Evolutionary conservation across 805 yeast species (phyloP), one percentile per base, ranked within the genome.

Genomic region (Maudiozyma barnettii): DNA sequence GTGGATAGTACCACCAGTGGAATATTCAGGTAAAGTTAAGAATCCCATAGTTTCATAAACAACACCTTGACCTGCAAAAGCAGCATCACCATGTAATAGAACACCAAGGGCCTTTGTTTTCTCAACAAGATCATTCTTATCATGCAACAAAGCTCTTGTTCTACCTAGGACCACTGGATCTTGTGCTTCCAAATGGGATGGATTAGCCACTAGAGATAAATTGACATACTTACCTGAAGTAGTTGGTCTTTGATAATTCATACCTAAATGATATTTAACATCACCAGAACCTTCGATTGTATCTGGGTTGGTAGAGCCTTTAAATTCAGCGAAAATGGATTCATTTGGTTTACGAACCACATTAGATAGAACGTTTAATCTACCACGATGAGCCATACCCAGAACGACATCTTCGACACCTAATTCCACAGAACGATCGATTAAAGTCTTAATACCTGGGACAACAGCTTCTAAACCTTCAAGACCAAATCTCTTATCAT

Each of bases 361-460:
- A 73, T 93, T 93, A 51, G 98, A 88, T 70, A 93, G 79, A 83
- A 93, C 90, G 70, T 93, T 93, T 62, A 93, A 77, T 75, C 99
- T 83, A 72, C 99, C 99, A 78, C 99, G 86, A 72, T 93, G 99
- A 46, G 99, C 97, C 98, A 93, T 93, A 74, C 99, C 99, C 60
- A 93, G 84, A 61, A 91, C 95, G 52, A 93, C 82, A 67, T 91
- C 98, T 71, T 90, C 96, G 45, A 91, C 83, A 59, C 99, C 99
- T 52, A 74, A 72, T 56, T 85, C 95, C 44, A 90, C 98, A 41
- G 96, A 78, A 56, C 89, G 82, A 70, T 93, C 99, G 65, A 93
- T 89, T 65, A 93, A 69, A 44, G 96, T 84, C 75, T 93, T 93
- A 76, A 93, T 82, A 74, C 98, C 99, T 41, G 98, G 98, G 44